These are phyloP conservation scores for Geranium incanum DNA, from an alignment of 441 rosid species.

Conservation along the genomic window DNA sequence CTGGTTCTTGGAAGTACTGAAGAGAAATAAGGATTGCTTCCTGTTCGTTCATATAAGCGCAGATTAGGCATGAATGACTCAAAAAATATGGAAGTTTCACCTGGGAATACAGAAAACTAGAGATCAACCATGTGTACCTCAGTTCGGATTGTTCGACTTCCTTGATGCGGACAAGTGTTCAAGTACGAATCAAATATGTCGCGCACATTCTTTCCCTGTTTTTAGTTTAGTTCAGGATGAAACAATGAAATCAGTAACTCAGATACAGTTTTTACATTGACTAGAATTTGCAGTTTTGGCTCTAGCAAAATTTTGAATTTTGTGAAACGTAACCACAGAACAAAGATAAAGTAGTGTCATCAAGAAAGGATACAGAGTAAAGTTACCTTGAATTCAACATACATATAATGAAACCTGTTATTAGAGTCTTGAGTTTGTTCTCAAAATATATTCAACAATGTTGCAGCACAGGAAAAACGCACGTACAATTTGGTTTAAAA, in stretches of 20 bases:
- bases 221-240: not conserved
- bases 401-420: too few relatives aligned
- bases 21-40: constrained; percentile 86
- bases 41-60: constrained; percentile 33
- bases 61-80: not conserved
- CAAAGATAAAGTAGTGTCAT: too few relatives aligned
- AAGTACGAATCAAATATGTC: constrained; percentile 61
- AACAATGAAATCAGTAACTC: not conserved
- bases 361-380: too few relatives aligned
- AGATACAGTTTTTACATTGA: not conserved
- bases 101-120: constrained; percentile 7
- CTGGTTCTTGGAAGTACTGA: constrained; percentile 90
- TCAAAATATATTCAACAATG: too few relatives aligned
- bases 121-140: constrained; percentile 46
- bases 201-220: constrained; percentile 56
- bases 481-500: too few relatives aligned
- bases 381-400: too few relatives aligned
- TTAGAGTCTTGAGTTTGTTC: too few relatives aligned
- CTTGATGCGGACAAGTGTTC: constrained; percentile 90
- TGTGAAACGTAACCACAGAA: not conserved
- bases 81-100: not conserved
- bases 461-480: too few relatives aligned
- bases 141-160: constrained; percentile 91
- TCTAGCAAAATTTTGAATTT: not conserved
- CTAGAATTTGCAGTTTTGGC: not conserved